A percentile compares a stretch with the other conserved stretches of the same genome.
Conservation (phyloP, 257 asterid species). For the Misopates orontium region DNA sequence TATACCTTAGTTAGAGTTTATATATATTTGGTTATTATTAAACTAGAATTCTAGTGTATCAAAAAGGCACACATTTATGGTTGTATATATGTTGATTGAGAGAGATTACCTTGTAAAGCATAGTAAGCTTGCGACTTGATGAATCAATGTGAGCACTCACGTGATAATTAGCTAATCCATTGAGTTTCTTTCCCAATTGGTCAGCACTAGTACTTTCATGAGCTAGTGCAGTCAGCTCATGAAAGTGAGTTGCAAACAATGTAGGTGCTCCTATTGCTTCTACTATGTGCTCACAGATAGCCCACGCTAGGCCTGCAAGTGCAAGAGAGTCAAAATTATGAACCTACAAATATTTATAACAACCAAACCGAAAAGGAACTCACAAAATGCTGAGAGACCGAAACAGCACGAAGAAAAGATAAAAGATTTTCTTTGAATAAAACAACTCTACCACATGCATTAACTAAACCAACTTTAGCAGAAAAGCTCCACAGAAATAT, state of each 20-base stretch:
- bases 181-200: slow-evolving; percentile 45
- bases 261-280: slow-evolving; percentile 88
- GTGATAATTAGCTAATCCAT: slow-evolving; percentile 83
- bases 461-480: slow-evolving; percentile 8
- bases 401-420: background rate
- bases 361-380: slow-evolving; percentile 14
- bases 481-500: background rate
- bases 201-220: slow-evolving; percentile 44
- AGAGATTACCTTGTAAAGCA: slow-evolving; percentile 85
- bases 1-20: no score
- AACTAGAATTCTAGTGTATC: no score
- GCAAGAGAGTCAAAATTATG: slow-evolving; percentile 20
- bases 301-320: slow-evolving; percentile 90
- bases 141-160: slow-evolving; percentile 96
- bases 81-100: background rate
- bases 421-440: background rate
- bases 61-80: background rate
- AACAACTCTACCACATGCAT: background rate
- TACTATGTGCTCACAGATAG: slow-evolving; percentile 92
- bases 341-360: slow-evolving; percentile 17
- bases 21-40: no score
- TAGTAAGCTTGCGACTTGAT: slow-evolving; percentile 83
- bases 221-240: slow-evolving; percentile 92
- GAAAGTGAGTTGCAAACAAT: slow-evolving; percentile 95
- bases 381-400: slow-evolving; percentile 21